These are phyloP conservation scores for Myriosclerotinia scirpicola DNA, from an alignment of 2,329 filamentous ascomycete genomes.

Conservation along the genomic window DNA sequence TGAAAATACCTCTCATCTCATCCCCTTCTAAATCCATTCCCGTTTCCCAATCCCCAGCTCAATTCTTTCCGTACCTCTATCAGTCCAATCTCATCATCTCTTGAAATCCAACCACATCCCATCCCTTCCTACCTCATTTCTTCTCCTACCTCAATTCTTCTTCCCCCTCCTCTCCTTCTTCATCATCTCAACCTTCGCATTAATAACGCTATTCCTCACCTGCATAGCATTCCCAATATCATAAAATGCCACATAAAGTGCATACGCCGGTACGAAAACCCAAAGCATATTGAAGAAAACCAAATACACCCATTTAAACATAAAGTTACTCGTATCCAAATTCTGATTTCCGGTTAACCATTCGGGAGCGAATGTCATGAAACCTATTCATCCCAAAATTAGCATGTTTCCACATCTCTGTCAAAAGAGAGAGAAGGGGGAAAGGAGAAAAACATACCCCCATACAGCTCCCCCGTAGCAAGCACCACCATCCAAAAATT, in stretches of 20 bases:
- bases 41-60: too few relatives aligned
- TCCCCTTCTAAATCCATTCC: neutral
- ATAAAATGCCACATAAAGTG: constrained; percentile 53
- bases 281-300: constrained; percentile 69
- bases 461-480: constrained; percentile 66
- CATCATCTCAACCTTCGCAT: constrained; percentile 29
- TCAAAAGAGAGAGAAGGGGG: neutral
- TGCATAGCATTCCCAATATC: constrained; percentile 58
- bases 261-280: constrained; percentile 63
- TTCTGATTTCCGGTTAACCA: constrained; percentile 63
- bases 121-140: too few relatives aligned
- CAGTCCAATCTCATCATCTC: too few relatives aligned
- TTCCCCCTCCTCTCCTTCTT: constrained; percentile 32
- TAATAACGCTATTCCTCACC: constrained; percentile 40
- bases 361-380: constrained; percentile 71
- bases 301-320: constrained; percentile 62
- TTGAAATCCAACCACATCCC: too few relatives aligned
- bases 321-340: constrained; percentile 64
- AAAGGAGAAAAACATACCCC: constrained; percentile 47
- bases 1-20: neutral
- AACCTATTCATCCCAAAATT: constrained; percentile 47
- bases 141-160: constrained; percentile 11
- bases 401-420: neutral
- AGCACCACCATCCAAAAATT: constrained; percentile 64
- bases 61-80: too few relatives aligned